phyloP scores from a whole-genome alignment of 768 basidiomycete species.

The Amanita subjunquillea region DNA sequence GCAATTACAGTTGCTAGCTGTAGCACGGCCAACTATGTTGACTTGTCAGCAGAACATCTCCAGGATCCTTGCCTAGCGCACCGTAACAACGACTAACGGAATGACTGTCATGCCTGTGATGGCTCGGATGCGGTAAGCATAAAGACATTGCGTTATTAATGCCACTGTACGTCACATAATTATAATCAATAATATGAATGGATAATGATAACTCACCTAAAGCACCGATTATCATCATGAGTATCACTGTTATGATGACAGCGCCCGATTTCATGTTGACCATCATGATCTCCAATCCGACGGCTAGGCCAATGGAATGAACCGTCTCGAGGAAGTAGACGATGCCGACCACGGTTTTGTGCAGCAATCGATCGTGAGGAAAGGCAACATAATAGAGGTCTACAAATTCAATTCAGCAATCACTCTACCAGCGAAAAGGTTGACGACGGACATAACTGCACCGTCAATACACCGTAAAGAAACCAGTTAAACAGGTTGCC shows the following conservation, averaged over 20 bases:
- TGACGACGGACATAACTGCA: constrained; percentile 11
- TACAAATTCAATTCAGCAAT: not conserved
- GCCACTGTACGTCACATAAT: not conserved
- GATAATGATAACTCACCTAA: not conserved
- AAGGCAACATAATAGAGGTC: constrained; percentile 13
- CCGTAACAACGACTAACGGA: not conserved
- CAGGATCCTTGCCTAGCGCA: not conserved
- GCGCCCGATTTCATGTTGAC: not conserved
- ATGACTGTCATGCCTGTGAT: not conserved
- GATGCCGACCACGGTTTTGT: constrained; percentile 8
- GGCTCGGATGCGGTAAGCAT: not conserved
- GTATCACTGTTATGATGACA: not conserved
- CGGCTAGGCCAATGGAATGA: constrained; percentile 4
- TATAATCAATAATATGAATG: not conserved
- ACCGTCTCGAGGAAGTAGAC: constrained; percentile 10
- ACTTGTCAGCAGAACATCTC: not conserved
- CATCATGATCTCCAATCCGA: constrained; percentile 2
- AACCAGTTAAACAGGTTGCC: constrained; percentile 11
- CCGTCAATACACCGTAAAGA: constrained; percentile 11
- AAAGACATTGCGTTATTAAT: constrained; percentile 1
- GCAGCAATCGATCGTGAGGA: constrained; percentile 7
- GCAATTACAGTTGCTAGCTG: not conserved
- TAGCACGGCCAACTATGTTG: not conserved
- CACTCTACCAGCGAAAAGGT: not conserved
- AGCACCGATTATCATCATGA: not conserved